A percentile compares a stretch with the other conserved stretches of the same genome.
phyloP scores from a whole-genome alignment of 2,329 filamentous ascomycete genomes.

The Exophiala alcalophila region DNA sequence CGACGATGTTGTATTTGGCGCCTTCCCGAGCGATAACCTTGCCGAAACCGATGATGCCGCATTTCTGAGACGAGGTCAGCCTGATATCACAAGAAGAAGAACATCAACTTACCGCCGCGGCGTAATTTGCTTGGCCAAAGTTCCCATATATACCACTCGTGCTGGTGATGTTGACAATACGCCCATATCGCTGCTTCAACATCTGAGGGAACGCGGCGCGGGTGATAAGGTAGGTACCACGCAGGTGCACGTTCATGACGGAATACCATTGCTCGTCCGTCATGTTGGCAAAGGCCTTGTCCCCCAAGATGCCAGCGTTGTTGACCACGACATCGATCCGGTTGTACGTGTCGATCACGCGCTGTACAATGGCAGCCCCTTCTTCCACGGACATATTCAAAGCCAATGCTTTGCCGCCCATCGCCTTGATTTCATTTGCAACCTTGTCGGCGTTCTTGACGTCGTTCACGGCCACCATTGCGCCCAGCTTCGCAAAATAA shows the following conservation, averaged over 20 bases:
- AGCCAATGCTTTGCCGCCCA: constrained; percentile 82
- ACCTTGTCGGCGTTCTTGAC: constrained; percentile 83
- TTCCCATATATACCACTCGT: constrained; percentile 98
- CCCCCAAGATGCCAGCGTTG: constrained; percentile 93
- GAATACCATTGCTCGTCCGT: constrained; percentile 89
- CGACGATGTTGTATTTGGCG: constrained; percentile 92
- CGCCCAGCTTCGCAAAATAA: constrained; percentile 78
- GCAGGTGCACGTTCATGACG: constrained; percentile 86
- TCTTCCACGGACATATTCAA: constrained; percentile 92
- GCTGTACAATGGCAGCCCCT: constrained; percentile 84
- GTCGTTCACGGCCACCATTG: constrained; percentile 89
- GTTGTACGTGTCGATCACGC: constrained; percentile 85
- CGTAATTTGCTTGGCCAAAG: constrained; percentile 97
- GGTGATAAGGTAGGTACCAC: constrained; percentile 91
- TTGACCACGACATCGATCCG: constrained; percentile 94
- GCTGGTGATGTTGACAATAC: constrained; percentile 92
- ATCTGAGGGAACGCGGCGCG: constrained; percentile 98
- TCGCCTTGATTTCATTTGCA: constrained; percentile 84
- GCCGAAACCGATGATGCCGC: constrained; percentile 90
- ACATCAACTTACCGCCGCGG: constrained; percentile 66
- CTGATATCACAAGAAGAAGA: neutral
- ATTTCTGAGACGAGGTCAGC: constrained; percentile 56
- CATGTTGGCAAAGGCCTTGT: constrained; percentile 98
- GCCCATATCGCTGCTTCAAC: constrained; percentile 96
- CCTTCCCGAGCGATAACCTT: constrained; percentile 89